A percentile compares a stretch with the other conserved stretches of the same genome.
Evolutionary conservation across 352 stramenopile genomes (phyloP).

Genomic region (Thalassiosira ordinaria): DNA sequence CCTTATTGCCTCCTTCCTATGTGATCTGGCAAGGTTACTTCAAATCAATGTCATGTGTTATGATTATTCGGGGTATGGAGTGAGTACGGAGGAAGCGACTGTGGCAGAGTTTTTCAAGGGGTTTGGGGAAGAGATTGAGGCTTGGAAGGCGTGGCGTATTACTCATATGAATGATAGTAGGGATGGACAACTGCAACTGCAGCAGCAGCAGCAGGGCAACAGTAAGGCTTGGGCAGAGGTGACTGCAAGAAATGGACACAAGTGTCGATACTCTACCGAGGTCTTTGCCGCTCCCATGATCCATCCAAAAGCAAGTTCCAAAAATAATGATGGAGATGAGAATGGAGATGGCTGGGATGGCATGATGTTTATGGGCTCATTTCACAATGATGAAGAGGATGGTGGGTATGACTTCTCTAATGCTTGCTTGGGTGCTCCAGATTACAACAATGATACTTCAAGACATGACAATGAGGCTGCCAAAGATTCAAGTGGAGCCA

Average conservation of each 20-base stretch:
- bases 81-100: background rate
- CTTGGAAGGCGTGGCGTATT: slow-evolving; percentile 80
- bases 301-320: slow-evolving; percentile 10
- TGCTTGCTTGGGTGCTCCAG: slow-evolving; percentile 14
- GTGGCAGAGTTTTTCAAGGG: slow-evolving; percentile 25
- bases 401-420: slow-evolving; percentile 23
- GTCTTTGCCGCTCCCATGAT: slow-evolving; percentile 49
- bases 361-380: too few relatives aligned
- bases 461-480: background rate
- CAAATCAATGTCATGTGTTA: slow-evolving; percentile 89
- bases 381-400: slow-evolving; percentile 8
- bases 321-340: too few relatives aligned
- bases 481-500: too few relatives aligned
- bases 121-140: slow-evolving; percentile 59
- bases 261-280: background rate
- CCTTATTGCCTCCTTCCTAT: slow-evolving; percentile 92
- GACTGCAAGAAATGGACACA: background rate
- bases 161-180: background rate
- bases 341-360: too few relatives aligned
- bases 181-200: too few relatives aligned
- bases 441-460: background rate
- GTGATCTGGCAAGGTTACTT: slow-evolving; percentile 84
- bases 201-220: background rate
- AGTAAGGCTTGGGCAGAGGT: background rate
- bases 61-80: slow-evolving; percentile 92